These are phyloP conservation scores for Penicillium robsamsonii DNA, from an alignment of 495 filamentous ascomycete genomes.

Conservation along the genomic window DNA sequence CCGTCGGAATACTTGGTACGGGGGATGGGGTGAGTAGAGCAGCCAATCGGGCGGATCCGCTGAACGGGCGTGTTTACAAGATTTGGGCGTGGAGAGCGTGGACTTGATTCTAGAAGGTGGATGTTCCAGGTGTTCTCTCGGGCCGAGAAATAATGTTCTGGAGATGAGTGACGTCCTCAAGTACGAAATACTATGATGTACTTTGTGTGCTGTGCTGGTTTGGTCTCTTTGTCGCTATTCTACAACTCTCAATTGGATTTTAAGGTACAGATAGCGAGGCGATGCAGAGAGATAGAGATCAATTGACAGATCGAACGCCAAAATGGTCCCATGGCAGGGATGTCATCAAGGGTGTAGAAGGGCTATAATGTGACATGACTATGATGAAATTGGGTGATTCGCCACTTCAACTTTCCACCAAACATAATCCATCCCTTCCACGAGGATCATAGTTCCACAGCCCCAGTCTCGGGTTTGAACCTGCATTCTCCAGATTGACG, in stretches of 20 bases:
- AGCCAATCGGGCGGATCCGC: slow-evolving; percentile 15
- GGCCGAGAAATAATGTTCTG: slow-evolving; percentile 1
- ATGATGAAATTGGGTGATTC: slow-evolving; percentile 18
- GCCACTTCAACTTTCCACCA: slow-evolving; percentile 13
- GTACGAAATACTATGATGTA: not conserved
- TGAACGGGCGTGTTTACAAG: not conserved
- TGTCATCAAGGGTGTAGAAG: not conserved
- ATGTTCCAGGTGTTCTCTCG: not conserved
- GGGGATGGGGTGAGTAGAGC: slow-evolving; percentile 20
- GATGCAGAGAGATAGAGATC: not conserved
- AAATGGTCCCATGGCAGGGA: slow-evolving; percentile 1
- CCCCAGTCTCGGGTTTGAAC: slow-evolving; percentile 3
- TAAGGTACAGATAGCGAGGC: too few relatives aligned
- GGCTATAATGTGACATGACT: slow-evolving; percentile 9
- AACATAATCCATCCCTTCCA: slow-evolving; percentile 4
- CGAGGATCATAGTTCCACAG: slow-evolving; percentile 3
- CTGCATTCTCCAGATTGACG: slow-evolving; percentile 9
- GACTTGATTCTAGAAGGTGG: too few relatives aligned
- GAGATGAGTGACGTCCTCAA: slow-evolving; percentile 1
- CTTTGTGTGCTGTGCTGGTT: not conserved
- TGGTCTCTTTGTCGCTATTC: too few relatives aligned
- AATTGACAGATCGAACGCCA: not conserved
- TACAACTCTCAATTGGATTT: too few relatives aligned
- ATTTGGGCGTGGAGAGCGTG: slow-evolving; percentile 6
- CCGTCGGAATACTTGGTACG: slow-evolving; percentile 26